Conservation (phyloP, 495 filamentous ascomycete genomes). For the Immersiella caudata region DNA sequence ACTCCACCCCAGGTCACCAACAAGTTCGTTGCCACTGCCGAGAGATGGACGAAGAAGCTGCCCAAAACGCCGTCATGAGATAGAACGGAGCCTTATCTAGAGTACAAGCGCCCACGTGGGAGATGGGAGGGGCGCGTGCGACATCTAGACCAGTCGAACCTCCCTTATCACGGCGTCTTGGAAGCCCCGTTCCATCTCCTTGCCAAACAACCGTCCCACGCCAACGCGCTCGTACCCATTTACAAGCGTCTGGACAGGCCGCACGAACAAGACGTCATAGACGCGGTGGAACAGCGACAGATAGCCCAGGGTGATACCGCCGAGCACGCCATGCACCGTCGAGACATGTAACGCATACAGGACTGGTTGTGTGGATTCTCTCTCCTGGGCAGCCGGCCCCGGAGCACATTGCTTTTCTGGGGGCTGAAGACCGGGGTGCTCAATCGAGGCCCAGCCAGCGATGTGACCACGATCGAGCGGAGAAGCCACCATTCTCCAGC, state of each 20-base stretch:
- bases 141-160: not conserved
- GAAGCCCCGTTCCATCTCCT: conserved; percentile 1
- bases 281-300: not conserved
- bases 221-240: conserved; percentile 9
- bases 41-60: too few species aligned
- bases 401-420: not conserved
- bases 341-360: conserved; percentile 21
- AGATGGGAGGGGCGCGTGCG: too few species aligned
- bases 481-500: conserved; percentile 21
- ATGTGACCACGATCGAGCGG: conserved; percentile 13
- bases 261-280: not conserved
- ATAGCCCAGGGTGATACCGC: not conserved
- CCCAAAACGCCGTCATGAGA: too few species aligned
- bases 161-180: not conserved
- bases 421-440: conserved; percentile 14
- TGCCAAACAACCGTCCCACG: conserved; percentile 6
- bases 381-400: not conserved
- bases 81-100: not conserved
- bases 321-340: not conserved
- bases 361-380: not conserved
- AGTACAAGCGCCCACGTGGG: not conserved
- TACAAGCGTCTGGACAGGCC: not conserved
- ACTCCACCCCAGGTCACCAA: too few species aligned
- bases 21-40: too few species aligned
- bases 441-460: conserved; percentile 22